These are phyloP conservation scores for Dioscorea dumetorum DNA, from an alignment of 106 monocot genomes.

Conservation along the genomic window DNA sequence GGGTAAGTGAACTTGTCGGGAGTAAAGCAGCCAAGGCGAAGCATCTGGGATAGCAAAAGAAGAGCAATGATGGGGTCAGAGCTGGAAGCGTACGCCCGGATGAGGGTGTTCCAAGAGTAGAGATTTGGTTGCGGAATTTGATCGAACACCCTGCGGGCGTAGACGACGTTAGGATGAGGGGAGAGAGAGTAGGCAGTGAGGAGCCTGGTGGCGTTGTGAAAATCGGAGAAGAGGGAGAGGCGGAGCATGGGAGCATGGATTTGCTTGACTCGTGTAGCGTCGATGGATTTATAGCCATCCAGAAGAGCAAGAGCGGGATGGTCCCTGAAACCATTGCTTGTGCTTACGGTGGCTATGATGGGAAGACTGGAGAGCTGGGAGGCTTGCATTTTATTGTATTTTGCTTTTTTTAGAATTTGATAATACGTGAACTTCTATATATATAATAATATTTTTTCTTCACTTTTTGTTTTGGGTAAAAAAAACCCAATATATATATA, in stretches of 20 bases:
- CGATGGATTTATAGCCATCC: conserved; percentile 3
- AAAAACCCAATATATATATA: too few relatives aligned
- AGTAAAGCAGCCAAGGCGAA: conserved; percentile 4
- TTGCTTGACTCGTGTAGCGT: conserved; percentile 7
- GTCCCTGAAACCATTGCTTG: too few relatives aligned
- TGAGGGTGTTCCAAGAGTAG: conserved; percentile 45
- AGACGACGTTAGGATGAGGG: conserved; percentile 11
- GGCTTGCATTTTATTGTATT: too few relatives aligned
- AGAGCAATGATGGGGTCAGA: conserved; percentile 6
- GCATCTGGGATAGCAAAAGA: conserved; percentile 26
- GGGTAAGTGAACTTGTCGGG: conserved; percentile 58
- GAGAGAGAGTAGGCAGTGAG: conserved; percentile 27
- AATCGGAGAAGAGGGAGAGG: conserved; percentile 28
- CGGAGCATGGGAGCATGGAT: conserved; percentile 59
- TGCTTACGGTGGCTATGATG: too few relatives aligned
- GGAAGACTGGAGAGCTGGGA: too few relatives aligned
- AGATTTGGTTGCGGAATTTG: conserved; percentile 36
- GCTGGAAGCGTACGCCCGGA: conserved; percentile 38
- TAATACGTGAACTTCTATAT: too few relatives aligned
- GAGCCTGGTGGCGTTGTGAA: conserved; percentile 28
- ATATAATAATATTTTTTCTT: too few relatives aligned
- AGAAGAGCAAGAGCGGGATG: neutral
- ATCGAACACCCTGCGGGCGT: conserved; percentile 43
- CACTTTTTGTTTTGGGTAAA: too few relatives aligned
- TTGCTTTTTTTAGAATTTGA: too few relatives aligned